Conservation (phyloP, 225 moss, liverwort and hornwort species). For the Sphagnum contortum region DNA sequence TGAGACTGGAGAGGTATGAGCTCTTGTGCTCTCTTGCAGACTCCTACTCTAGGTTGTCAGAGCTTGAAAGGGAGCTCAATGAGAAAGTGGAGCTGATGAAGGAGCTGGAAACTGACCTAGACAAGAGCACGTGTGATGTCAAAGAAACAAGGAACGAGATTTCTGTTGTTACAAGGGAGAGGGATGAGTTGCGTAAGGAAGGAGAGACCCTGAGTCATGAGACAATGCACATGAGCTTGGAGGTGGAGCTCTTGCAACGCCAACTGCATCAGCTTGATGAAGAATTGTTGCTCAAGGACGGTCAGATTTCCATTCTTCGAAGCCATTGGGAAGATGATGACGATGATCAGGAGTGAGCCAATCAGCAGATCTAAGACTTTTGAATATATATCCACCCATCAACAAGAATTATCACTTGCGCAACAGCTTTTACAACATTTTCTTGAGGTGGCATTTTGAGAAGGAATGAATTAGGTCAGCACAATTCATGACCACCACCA, state of each 20-base stretch:
- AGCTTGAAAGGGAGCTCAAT: slow-evolving; percentile 35
- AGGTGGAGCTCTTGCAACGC: slow-evolving; percentile 45
- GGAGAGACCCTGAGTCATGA: slow-evolving; percentile 38
- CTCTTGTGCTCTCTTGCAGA: slow-evolving; percentile 25
- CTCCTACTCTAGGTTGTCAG: slow-evolving; percentile 14
- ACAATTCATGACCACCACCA: no score
- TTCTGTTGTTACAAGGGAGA: slow-evolving; percentile 22
- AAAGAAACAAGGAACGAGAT: slow-evolving; percentile 19
- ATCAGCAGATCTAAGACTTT: no score
- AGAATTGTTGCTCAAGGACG: slow-evolving; percentile 54
- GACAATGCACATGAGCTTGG: slow-evolving; percentile 38
- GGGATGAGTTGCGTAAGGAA: slow-evolving; percentile 38
- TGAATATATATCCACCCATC: no score
- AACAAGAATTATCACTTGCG: no score
- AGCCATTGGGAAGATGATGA: slow-evolving; percentile 30
- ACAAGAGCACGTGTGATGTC: slow-evolving; percentile 22
- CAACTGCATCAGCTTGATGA: slow-evolving; percentile 47
- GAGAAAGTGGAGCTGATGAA: slow-evolving; percentile 23
- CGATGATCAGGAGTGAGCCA: no score
- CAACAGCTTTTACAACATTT: no score
- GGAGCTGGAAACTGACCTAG: slow-evolving; percentile 16
- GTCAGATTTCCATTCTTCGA: slow-evolving; percentile 52
- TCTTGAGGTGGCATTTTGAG: no score
- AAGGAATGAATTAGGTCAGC: no score
- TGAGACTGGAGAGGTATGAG: slow-evolving; percentile 19